These are phyloP conservation scores for Blastobotrys capitulatus DNA, from an alignment of 1,139 yeast species.

Conservation along the genomic window DNA sequence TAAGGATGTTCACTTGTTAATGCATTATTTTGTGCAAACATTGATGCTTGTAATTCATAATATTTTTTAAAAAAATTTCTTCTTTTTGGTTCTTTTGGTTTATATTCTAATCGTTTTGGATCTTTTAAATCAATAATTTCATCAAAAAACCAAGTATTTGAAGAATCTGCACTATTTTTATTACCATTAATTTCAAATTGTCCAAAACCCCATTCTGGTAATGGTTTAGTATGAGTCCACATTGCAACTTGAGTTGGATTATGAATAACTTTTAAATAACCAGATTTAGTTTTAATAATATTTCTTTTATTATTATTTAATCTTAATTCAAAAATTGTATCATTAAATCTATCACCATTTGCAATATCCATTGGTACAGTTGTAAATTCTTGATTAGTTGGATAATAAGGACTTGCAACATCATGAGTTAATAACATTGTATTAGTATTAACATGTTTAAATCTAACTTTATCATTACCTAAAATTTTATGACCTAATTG, in stretches of 20 bases:
- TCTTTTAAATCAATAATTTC: slow-evolving; percentile 63
- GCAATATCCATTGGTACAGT: slow-evolving; percentile 60
- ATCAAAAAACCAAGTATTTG: slow-evolving; percentile 74
- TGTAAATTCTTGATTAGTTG: slow-evolving; percentile 90
- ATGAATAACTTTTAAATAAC: slow-evolving; percentile 67
- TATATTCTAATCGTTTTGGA: slow-evolving; percentile 49
- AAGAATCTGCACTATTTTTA: slow-evolving; percentile 63
- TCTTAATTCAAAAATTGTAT: slow-evolving; percentile 74
- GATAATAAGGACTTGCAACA: slow-evolving; percentile 90
- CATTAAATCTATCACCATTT: slow-evolving; percentile 53
- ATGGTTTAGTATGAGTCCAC: slow-evolving; percentile 87
- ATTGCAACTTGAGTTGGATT: slow-evolving; percentile 84
- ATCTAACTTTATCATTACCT: slow-evolving; percentile 65
- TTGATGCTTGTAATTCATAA: slow-evolving; percentile 78
- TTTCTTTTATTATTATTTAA: slow-evolving; percentile 51
- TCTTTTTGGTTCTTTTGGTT: slow-evolving; percentile 47
- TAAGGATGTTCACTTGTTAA: slow-evolving; percentile 89
- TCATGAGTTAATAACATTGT: slow-evolving; percentile 84
- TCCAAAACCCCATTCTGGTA: slow-evolving; percentile 92
- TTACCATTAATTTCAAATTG: slow-evolving; percentile 96
- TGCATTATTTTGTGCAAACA: slow-evolving; percentile 91
- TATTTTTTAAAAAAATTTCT: slow-evolving; percentile 80
- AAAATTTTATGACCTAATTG: slow-evolving; percentile 44
- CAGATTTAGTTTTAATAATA: slow-evolving; percentile 61
- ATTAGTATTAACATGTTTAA: slow-evolving; percentile 76